Percentiles rank a stretch among this genome's conserved stretches.
These are phyloP conservation scores for Chaetomiaceae sp. DNA, from an alignment of 2,329 filamentous ascomycete species.

Conservation along the genomic window DNA sequence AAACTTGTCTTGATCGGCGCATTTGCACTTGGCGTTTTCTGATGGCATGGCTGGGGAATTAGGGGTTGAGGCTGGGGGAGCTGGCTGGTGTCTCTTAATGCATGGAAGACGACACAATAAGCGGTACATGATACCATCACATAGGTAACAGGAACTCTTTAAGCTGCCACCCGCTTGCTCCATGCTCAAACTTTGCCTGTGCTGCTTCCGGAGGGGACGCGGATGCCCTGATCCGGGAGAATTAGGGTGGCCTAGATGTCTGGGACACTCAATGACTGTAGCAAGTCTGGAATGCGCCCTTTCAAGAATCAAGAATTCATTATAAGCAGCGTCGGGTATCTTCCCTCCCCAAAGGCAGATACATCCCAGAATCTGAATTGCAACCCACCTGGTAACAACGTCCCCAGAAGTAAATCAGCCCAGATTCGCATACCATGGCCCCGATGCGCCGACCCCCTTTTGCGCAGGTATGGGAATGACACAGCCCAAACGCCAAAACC, in stretches of 20 bases:
- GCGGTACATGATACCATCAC: slow-evolving; percentile 16
- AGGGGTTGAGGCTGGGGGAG: not conserved
- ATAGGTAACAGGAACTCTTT: slow-evolving; percentile 2
- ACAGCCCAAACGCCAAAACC: slow-evolving; percentile 11
- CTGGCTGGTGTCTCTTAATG: slow-evolving; percentile 3
- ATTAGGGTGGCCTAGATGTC: no score
- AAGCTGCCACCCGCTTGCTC: no score
- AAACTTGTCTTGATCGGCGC: slow-evolving; percentile 13
- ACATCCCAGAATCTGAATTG: not conserved
- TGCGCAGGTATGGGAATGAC: slow-evolving; percentile 4
- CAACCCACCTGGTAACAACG: not conserved
- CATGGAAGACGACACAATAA: slow-evolving; percentile 2
- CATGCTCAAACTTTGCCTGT: no score
- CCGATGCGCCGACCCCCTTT: not conserved
- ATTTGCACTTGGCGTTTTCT: slow-evolving; percentile 24
- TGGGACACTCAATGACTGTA: no score
- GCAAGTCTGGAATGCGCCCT: no score
- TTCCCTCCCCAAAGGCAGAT: no score
- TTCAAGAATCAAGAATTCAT: no score
- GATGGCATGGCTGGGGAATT: slow-evolving; percentile 3
- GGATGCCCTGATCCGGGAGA: no score
- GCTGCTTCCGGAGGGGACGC: no score
- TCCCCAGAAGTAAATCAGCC: not conserved
- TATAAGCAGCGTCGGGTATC: no score
- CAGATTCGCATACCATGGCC: not conserved